These are phyloP conservation scores for Kodamaea laetipori DNA, from an alignment of 805 yeast genomes.

Conservation along the genomic window DNA sequence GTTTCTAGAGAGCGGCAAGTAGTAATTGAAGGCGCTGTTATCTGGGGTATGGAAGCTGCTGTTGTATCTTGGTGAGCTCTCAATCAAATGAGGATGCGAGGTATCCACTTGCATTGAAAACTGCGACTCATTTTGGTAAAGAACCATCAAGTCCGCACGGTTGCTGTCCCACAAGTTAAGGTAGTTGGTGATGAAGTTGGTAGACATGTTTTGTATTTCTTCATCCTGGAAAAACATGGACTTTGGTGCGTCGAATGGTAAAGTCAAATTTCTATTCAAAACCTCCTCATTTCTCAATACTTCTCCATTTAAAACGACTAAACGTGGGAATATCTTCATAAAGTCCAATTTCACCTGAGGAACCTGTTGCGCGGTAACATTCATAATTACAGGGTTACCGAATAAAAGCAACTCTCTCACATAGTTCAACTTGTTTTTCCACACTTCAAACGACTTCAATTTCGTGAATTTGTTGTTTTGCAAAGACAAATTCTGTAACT, in stretches of 20 bases:
- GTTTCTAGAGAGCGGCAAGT: slow-evolving; percentile 76
- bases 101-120: slow-evolving; percentile 81
- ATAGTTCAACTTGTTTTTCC: slow-evolving; percentile 73
- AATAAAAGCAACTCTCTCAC: slow-evolving; percentile 76
- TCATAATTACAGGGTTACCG: slow-evolving; percentile 72
- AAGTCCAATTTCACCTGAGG: slow-evolving; percentile 60
- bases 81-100: slow-evolving; percentile 55
- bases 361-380: slow-evolving; percentile 23
- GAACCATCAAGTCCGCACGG: slow-evolving; percentile 63
- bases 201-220: slow-evolving; percentile 67
- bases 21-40: slow-evolving; percentile 55
- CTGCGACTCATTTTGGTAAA: slow-evolving; percentile 82
- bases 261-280: slow-evolving; percentile 49
- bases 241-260: slow-evolving; percentile 58
- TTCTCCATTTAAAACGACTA: slow-evolving; percentile 76
- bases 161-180: slow-evolving; percentile 80
- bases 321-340: slow-evolving; percentile 73
- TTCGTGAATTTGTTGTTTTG: slow-evolving; percentile 70
- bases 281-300: slow-evolving; percentile 73
- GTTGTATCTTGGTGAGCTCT: slow-evolving; percentile 13
- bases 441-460: slow-evolving; percentile 62
- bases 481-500: slow-evolving; percentile 74
- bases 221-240: slow-evolving; percentile 80
- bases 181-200: slow-evolving; percentile 77
- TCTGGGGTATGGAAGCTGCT: slow-evolving; percentile 9